Percentiles rank a stretch among this genome's conserved stretches.
These are phyloP conservation scores for Aspergillus vadensis DNA, from an alignment of 2,329 filamentous ascomycete species.

Conservation along the genomic window DNA sequence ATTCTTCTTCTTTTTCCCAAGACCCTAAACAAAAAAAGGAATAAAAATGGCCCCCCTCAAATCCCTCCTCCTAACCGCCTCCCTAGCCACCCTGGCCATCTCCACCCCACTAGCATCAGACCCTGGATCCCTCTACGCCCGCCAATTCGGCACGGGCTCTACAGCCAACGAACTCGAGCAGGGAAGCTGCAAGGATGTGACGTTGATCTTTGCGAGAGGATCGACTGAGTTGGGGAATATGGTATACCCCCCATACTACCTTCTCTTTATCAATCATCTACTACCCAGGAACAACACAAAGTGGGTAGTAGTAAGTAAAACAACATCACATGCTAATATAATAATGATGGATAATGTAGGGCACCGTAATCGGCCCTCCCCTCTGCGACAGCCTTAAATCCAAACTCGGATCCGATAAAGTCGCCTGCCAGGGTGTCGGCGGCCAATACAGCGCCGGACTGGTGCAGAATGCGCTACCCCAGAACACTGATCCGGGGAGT, in stretches of 20 bases:
- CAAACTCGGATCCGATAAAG: slow-evolving; percentile 24
- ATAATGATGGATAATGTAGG: slow-evolving; percentile 22
- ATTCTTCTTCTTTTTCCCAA: too few species aligned
- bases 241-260: slow-evolving; percentile 24
- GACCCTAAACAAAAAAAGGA: too few species aligned
- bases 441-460: slow-evolving; percentile 45
- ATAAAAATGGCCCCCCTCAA: slow-evolving; percentile 16
- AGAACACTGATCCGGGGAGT: slow-evolving; percentile 36
- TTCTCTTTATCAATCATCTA: too few species aligned
- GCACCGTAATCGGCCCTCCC: slow-evolving; percentile 31
- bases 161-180: slow-evolving; percentile 41
- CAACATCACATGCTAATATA: too few species aligned
- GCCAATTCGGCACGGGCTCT: slow-evolving; percentile 11
- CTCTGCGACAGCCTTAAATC: slow-evolving; percentile 31
- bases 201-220: slow-evolving; percentile 46
- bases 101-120: slow-evolving; percentile 16
- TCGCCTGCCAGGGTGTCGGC: slow-evolving; percentile 49
- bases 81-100: slow-evolving; percentile 18
- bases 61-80: slow-evolving; percentile 15
- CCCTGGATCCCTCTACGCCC: slow-evolving; percentile 6
- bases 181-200: slow-evolving; percentile 39
- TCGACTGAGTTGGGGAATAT: slow-evolving; percentile 45
- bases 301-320: too few species aligned
- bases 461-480: slow-evolving; percentile 40
- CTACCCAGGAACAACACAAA: too few species aligned